Conservation (phyloP, 495 filamentous ascomycete species). For the Trypethelium eluteriae region DNA sequence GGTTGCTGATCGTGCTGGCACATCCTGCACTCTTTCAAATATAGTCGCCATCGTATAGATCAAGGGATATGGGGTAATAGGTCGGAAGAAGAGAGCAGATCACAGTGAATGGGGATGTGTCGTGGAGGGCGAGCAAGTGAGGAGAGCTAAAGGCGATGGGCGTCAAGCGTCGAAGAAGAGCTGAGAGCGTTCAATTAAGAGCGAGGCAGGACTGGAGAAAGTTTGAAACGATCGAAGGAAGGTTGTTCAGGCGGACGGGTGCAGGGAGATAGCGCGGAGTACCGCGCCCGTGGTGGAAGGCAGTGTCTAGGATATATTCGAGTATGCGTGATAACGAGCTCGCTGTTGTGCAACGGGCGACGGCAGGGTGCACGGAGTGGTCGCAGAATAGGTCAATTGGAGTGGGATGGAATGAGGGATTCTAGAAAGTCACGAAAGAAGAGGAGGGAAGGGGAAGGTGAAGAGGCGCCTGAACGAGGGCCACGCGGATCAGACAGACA, state of each 20-base stretch:
- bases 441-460: background rate
- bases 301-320: background rate
- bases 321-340: conserved; percentile 1
- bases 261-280: background rate
- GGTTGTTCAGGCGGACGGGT: background rate
- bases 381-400: background rate
- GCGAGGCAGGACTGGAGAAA: background rate
- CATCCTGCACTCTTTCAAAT: conserved; percentile 27
- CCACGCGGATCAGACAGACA: conserved; percentile 1
- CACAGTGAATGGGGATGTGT: background rate
- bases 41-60: conserved; percentile 31
- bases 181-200: background rate
- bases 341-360: background rate
- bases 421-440: background rate
- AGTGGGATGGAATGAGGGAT: background rate
- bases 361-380: background rate
- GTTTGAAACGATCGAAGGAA: background rate
- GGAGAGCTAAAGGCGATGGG: background rate
- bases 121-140: background rate
- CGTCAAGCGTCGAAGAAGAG: background rate
- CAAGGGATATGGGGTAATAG: background rate
- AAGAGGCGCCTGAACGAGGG: background rate
- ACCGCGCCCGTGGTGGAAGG: background rate
- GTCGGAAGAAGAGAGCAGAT: background rate
- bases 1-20: conserved; percentile 28